Percentiles rank a stretch among this genome's conserved stretches.
Conservation (phyloP, 495 filamentous ascomycete species). For the Penicillium coprophilum region DNA sequence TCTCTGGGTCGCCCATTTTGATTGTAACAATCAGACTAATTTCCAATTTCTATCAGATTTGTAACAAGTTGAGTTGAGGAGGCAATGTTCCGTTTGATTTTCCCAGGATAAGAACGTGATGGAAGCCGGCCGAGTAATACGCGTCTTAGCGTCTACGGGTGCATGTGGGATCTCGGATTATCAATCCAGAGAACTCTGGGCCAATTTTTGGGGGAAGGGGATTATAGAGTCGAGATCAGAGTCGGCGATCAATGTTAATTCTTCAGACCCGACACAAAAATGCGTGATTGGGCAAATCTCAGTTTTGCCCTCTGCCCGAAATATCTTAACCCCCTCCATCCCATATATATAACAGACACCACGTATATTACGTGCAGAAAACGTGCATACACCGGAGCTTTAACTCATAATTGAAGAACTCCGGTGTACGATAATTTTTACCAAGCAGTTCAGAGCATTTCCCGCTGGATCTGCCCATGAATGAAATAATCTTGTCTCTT, state of each 20-base stretch:
- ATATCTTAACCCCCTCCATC: too few species aligned
- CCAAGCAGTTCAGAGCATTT: too few species aligned
- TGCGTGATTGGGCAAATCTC: neutral
- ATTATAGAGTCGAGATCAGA: neutral
- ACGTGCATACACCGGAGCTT: too few species aligned
- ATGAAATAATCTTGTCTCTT: too few species aligned
- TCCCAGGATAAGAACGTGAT: slow-evolving; percentile 7
- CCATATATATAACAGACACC: too few species aligned
- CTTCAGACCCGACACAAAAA: neutral
- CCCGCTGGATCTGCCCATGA: too few species aligned
- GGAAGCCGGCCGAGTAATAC: neutral
- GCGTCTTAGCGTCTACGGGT: slow-evolving; percentile 1
- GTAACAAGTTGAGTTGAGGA: neutral
- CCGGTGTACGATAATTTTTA: too few species aligned
- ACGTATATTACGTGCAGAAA: too few species aligned
- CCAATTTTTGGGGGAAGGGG: neutral
- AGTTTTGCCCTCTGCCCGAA: neutral
- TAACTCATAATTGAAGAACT: too few species aligned
- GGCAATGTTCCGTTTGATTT: neutral
- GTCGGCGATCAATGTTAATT: neutral
- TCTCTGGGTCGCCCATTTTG: slow-evolving; percentile 4
- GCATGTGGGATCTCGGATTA: slow-evolving; percentile 7
- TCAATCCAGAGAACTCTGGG: neutral
- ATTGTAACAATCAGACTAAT: neutral
- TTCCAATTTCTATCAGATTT: neutral